Base-by-base conservation (phyloP, 2,329 filamentous ascomycete genomes). In the Colletotrichum cuscutae region DNA sequence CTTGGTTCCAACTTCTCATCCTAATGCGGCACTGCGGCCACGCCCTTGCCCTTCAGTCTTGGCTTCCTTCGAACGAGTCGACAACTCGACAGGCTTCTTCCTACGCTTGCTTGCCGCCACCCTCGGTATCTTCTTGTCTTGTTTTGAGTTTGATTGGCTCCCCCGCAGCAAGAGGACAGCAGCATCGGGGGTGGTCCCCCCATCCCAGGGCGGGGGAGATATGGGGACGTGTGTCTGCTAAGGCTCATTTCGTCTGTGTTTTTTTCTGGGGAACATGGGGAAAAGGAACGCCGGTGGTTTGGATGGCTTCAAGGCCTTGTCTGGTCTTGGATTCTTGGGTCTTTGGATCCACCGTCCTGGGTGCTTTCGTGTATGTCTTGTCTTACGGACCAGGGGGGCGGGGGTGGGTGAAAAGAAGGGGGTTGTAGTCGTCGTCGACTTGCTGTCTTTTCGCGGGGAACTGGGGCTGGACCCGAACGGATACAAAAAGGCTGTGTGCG, bases 101-200 rank as follows among this genome's bases (percentile, higher is more conserved):
- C 22, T 52, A 15, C 46, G 54, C 32, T 46, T 52, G 26, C 30
- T 49, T 19, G 35, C 70, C 70, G 70, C 70, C 70, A 72, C 70
- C 70, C 70, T 72, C 66, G 70, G 70, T 61, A 72, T 72, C 66
- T 56, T 61, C 66, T 49, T 49, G 59, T 65, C 60, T 37, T 70
- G 26, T 65, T 72, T 61, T 37, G 54, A 30, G 54, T 65, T 65
- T 72, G 66, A 72, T 70, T 72, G 66, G 66, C 26, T 35, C 66
- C 70, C 70, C 70, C 70, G 66, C 70, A 72, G 60, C 32, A 56
- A 52, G 19, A 52, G 52, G 22, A 58, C 30, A 46, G 60, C 60
- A 72, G 60, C 70, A 70, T 65, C 46, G 54, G 57, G 24, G 54
- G 54, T 64, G 70, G 65, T 42, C 37, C 46, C 57, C 56, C 52